Base-by-base conservation (phyloP, 805 yeast species). In the Pichia ethanolica region DNA sequence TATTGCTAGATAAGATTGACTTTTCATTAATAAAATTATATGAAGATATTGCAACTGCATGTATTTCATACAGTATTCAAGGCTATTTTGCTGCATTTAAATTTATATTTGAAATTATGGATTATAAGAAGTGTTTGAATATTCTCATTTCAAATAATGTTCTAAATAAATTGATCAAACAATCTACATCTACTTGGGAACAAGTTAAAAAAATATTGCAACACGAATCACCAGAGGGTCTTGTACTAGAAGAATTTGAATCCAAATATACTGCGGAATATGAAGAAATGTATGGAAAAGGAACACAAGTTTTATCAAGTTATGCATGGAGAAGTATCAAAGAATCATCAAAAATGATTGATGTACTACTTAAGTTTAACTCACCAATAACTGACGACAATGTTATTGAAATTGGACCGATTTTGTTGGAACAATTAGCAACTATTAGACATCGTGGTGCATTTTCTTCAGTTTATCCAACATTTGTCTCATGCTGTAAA, bases 361-460 rank as follows among this genome's bases (percentile, higher is more conserved):
- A 74, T 9, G 62, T 65, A 1, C 46, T 86, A 0, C 59, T 86
- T 5, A 49, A 26, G 38, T 13, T 14, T 3, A 42, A 26, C 3
- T 50, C 43, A 5, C 63, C 72, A 0, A 54, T 76, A 2, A 50
- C 57, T 1, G 60, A 63, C 13, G 56, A 55, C 3, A 38, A 42
- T 7, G 59, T 75, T n/a, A 45, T 69, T 12, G 44, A 54, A 4
- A 56, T 72, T 33, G 87, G 93, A 10, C 73, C 76, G 1, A 59
- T 83, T 6, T 63, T 88, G 3, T 71, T 85, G 50, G 75, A 70
- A 10, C 95, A 89, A 61, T 68, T 93, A 35, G 74, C 87, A 4
- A 72, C 80, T 0, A 83, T 90, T 25, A 78, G 90, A 42, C 98
- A 93, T 58, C 76, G 95, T 53, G 98, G 98, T 34, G 96, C 97